Evolutionary conservation across 106 monocot species (phyloP), one percentile per base, ranked within the genome.

Genomic region (Dendrobium officinale): DNA sequence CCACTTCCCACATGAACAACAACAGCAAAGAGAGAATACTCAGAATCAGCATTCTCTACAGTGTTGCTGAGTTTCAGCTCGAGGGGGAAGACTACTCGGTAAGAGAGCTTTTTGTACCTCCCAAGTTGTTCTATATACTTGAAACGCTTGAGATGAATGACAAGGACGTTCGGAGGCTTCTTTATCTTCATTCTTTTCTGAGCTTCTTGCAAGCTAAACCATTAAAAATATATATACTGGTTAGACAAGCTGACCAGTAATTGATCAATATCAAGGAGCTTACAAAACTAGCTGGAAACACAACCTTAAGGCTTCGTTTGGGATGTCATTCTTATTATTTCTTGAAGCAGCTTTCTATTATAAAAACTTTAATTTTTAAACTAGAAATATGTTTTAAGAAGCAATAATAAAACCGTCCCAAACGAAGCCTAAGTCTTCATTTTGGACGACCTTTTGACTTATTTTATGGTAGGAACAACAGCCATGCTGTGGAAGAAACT

Each of bases 171-270:
- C 4, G 88, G 88, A 6, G 88, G 85, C 55, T 83, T 85, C 85
- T 85, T 88, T 77, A 88, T 88, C 82, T 88, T 88, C 88, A 88
- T 88, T 54, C 85, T 79, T 67, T 88, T 88, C 67, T 88, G 88
- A 1, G 88, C 88, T 88, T 88, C 88, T 79, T 88, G 88, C 80
- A 88, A 80, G 78, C 88, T 88, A 77, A 75, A 78, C 31, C 64
- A 79, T 42, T 16, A 26, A 55, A 37, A 37, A 13, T 51, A 66
- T 16, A 78, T 15, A 78, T 27, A 18, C n/a, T 74, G 44, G 44
- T 70, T 70, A 31, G 68, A 31, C 15, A 10, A 29, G 68, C 27
- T 27, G 6, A 67, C 9, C 13, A 67, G 67, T 31, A 6, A 29
- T 72, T 72, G 72, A 72, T 72, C 37, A 2, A 51, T 15, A 51